Evolutionary conservation across 169 alveolate genomes (phyloP).

Genomic region (Plasmodium falciparum): DNA sequence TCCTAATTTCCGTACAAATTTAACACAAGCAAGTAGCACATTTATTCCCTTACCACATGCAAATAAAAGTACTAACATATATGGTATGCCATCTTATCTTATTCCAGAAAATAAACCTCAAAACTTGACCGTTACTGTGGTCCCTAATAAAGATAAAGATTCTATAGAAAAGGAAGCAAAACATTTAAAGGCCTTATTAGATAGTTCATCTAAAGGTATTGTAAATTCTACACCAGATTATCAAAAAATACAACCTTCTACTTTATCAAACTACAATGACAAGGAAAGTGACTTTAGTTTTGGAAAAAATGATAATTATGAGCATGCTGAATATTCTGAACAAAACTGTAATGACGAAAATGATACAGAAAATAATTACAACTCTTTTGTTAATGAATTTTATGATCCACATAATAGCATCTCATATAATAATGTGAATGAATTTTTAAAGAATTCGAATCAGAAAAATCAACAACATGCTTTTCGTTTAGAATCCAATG

Average conservation of each 20-base stretch:
- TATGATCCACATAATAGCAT: constrained; percentile 23
- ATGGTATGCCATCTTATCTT: constrained; percentile 68
- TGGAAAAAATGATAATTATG: constrained; percentile 56
- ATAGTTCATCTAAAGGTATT: constrained; percentile 73
- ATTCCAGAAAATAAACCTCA: constrained; percentile 74
- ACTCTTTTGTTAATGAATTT: constrained; percentile 49
- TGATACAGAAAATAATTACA: constrained; percentile 33
- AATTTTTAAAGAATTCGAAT: constrained; percentile 14
- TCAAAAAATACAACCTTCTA: constrained; percentile 51
- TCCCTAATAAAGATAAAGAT: constrained; percentile 73
- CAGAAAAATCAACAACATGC: constrained; percentile 6
- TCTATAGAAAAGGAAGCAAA: constrained; percentile 59
- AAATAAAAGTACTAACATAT: constrained; percentile 46
- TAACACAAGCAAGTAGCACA: constrained; percentile 20
- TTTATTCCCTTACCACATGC: constrained; percentile 21
- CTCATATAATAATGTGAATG: constrained; percentile 21
- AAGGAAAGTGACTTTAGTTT: constrained; percentile 74
- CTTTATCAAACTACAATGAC: constrained; percentile 44
- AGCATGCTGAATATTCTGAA: constrained; percentile 9
- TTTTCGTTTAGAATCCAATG: constrained; percentile 4
- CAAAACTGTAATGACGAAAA: constrained; percentile 8
- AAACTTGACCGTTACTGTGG: constrained; percentile 62
- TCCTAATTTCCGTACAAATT: constrained; percentile 53
- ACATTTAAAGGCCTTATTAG: constrained; percentile 51
- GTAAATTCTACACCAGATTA: constrained; percentile 78